A percentile compares a stretch with the other conserved stretches of the same genome.
Conservation (phyloP, 345 rosid species). For the Pseudoturritis turrita region DNA sequence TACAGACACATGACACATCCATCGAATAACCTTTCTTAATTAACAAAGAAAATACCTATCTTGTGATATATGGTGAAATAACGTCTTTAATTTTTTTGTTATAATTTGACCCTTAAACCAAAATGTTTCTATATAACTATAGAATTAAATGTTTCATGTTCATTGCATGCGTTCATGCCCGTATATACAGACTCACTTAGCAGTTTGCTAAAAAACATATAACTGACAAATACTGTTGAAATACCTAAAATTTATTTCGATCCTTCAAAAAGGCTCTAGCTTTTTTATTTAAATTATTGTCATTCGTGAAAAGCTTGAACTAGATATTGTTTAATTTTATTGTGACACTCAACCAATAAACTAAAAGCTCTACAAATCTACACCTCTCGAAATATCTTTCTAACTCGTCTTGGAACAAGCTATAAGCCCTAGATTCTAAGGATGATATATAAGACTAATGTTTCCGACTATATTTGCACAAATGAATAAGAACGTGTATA, state of each 20-base stretch:
- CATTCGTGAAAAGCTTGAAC: neutral
- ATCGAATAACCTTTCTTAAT: neutral
- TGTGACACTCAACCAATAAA: neutral
- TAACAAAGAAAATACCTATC: neutral
- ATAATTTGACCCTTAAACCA: neutral
- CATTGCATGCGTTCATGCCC: constrained; percentile 6
- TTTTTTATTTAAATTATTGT: no score
- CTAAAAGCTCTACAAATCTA: neutral
- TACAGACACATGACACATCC: no score
- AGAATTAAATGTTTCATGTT: neutral
- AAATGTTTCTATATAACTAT: neutral
- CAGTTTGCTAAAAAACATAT: neutral
- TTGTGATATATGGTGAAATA: neutral
- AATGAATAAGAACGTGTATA: neutral
- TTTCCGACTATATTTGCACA: neutral
- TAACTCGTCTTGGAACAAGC: neutral
- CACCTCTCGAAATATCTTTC: neutral
- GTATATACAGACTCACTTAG: neutral
- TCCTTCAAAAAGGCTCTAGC: constrained; percentile 6
- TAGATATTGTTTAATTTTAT: neutral
- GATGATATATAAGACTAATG: neutral
- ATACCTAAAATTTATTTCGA: neutral
- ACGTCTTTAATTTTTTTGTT: neutral
- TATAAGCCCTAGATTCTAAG: constrained; percentile 12
- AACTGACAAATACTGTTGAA: neutral